Evolutionary conservation across 1,284 basidiomycete species (phyloP), one percentile per base, ranked within the genome.

Genomic region (Cryptococcus amylolentus): DNA sequence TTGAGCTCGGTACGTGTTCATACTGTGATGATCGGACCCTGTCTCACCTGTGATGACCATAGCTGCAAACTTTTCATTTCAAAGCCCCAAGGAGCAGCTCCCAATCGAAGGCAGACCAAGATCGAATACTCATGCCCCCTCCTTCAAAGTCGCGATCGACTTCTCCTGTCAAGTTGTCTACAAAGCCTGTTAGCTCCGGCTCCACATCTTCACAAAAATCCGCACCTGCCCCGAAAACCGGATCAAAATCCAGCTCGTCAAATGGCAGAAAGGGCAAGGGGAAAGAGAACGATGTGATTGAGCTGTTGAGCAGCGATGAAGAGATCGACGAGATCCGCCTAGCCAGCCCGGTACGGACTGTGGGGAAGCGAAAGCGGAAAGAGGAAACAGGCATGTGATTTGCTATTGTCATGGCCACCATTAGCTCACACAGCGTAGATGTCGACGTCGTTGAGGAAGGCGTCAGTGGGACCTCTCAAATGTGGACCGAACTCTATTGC

Each of bases 401-500:
- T 35, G 26, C 46, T 23, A 3, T 5, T 9, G 28, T 5, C 27
- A 37, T 14, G 49, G 52, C 27, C 48, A 37, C 44, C n/a, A 45
- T 41, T 7, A 41, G 13, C 7, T n/a, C 13, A 18, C 4, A 26
- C 23, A 14, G 14, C 20, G 13, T 10, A 7, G 23, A 18, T 7
- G 37, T 18, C 49, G 49, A 26, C 41, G 45, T 45, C 18, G 42
- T 37, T n/a, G 26, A 31, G 9, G 47, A 4, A 10, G 35, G 26
- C 14, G 54, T 38, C 23, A 20, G 49, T 44, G 10, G 52, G 14
- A 31, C 52, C 20, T n/a, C 47, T 37, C 55, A 63, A 31, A 77
- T 92, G 57, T 93, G 90, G 90, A 82, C 89, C 2, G 90, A 92
- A 65, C 81, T 80, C 27, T 89, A 87, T 63, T 84, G 84, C 62